Base-by-base conservation (phyloP, 768 basidiomycete species). In the Kwoniella europaea region DNA sequence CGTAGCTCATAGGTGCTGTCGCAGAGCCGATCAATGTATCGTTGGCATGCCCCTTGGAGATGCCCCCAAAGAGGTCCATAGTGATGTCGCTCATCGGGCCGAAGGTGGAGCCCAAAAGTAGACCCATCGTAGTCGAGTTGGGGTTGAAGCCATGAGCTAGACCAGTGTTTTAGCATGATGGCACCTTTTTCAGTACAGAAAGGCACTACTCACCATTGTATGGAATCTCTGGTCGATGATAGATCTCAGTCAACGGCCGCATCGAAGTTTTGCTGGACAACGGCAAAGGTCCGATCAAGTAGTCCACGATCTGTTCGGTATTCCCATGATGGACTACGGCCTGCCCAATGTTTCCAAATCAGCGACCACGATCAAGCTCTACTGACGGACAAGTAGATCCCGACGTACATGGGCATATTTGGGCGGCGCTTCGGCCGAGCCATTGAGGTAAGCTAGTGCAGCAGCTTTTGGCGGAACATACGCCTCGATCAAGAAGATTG, bases 241-340 rank as follows among this genome's bases (percentile, higher is more conserved):
- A 63, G 69, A 75, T 72, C 52, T 77, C 72, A 35, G 58, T 67
- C 69, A 67, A 24, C 35, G 80, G 81, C n/a, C 82, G 76, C 59
- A 89, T 81, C 2, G 53, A 76, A 5, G 88, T 88, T 16, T 79
- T 63, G 4, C 71, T 58, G 42, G 84, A 78, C 20, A 88, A 75
- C 4, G 89, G 88, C 10, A 90, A 83, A 0, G 89, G 89, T 0
- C 89, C 89, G 18, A 90, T 86, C 9, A 89, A 81, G 74, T 89
- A 88, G 73, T 89, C 88, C 66, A 82, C 84, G 44, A 89, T 85
- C n/a, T 82, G 75, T 10, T 71, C 70, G 13, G 74, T 77, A 12
- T 84, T 84, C 27, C 88, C 88, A 76, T 88, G 86, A 71, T 88
- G 86, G 59, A 90, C 82, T 29, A 85, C 85, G n/a, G 87, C 87